Percentiles rank a stretch among this genome's conserved stretches.
Evolutionary conservation across 768 basidiomycete species (phyloP).

Genomic region (Auricularia auricula-judae): DNA sequence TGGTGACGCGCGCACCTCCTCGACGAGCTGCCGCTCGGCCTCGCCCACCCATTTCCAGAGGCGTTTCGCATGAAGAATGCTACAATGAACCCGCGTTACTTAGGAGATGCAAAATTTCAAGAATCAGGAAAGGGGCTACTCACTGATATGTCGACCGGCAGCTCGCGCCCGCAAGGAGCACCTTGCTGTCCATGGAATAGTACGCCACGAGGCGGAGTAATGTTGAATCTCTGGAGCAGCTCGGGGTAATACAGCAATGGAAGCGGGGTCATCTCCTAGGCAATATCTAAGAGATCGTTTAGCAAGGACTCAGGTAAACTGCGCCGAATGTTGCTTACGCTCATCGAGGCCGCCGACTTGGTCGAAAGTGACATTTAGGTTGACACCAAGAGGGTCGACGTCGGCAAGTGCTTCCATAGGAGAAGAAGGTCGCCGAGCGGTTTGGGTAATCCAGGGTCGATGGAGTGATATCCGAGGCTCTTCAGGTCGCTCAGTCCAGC

Average conservation of each 20-base stretch:
- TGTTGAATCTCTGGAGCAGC: conserved; percentile 85
- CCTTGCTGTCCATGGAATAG: conserved; percentile 98
- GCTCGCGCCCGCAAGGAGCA: conserved; percentile 85
- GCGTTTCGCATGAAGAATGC: conserved; percentile 99
- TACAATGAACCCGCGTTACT: no score
- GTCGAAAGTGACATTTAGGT: conserved; percentile 88
- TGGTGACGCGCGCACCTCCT: conserved; percentile 92
- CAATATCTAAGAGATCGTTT: conserved; percentile 47
- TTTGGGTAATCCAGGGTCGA: no score
- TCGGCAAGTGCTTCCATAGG: conserved; percentile 51
- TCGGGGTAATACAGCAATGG: conserved; percentile 86
- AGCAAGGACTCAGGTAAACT: not conserved
- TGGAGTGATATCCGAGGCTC: no score
- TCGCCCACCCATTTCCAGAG: conserved; percentile 99
- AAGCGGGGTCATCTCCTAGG: conserved; percentile 96
- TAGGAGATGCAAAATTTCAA: conserved; percentile 16
- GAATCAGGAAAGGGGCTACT: conserved; percentile 37
- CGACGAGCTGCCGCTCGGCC: conserved; percentile 94
- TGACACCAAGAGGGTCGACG: conserved; percentile 90
- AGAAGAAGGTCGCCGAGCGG: no score
- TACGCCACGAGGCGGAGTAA: conserved; percentile 93
- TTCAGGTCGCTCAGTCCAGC: no score
- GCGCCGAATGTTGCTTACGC: conserved; percentile 39
- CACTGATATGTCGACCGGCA: conserved; percentile 69
- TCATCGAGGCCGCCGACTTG: conserved; percentile 94